These are phyloP conservation scores for Salmacisia buchloeana DNA, from an alignment of 1,284 basidiomycete species.

Conservation along the genomic window DNA sequence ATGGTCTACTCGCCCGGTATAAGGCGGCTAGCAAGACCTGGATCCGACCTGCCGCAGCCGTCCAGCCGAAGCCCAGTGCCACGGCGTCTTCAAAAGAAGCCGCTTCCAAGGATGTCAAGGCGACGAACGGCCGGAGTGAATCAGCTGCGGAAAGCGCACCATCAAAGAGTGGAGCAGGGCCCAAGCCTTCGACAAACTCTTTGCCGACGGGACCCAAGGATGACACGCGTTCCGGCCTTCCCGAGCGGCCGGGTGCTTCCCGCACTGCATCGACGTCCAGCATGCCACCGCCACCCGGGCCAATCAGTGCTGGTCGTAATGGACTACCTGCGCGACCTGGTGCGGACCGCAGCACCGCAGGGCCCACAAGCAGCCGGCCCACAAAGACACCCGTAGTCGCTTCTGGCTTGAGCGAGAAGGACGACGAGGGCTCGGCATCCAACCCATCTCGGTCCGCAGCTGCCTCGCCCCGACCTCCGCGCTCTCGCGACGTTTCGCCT, in stretches of 20 bases:
- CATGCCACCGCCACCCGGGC: neutral
- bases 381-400: too few species aligned
- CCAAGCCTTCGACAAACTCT: neutral
- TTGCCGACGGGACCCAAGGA: neutral
- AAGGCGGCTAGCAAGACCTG: conserved; percentile 6
- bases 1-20: neutral
- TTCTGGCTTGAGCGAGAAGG: neutral
- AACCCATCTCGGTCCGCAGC: neutral
- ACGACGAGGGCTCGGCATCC: conserved; percentile 1
- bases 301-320: too few species aligned
- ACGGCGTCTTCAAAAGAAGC: neutral
- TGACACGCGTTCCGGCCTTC: neutral
- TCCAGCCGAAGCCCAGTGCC: too few species aligned
- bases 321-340: too few species aligned
- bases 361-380: neutral
- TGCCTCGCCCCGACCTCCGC: neutral
- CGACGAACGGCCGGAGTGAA: too few species aligned
- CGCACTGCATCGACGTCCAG: neutral
- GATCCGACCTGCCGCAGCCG: too few species aligned
- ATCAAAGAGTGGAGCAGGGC: neutral
- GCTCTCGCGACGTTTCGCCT: neutral
- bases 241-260: neutral
- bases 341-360: neutral
- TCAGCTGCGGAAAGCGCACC: too few species aligned
- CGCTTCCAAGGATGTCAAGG: neutral